Evolutionary conservation across 805 yeast species (phyloP), one percentile per base, ranked within the genome.

Genomic region (Blastobotrys chiropterorum): DNA sequence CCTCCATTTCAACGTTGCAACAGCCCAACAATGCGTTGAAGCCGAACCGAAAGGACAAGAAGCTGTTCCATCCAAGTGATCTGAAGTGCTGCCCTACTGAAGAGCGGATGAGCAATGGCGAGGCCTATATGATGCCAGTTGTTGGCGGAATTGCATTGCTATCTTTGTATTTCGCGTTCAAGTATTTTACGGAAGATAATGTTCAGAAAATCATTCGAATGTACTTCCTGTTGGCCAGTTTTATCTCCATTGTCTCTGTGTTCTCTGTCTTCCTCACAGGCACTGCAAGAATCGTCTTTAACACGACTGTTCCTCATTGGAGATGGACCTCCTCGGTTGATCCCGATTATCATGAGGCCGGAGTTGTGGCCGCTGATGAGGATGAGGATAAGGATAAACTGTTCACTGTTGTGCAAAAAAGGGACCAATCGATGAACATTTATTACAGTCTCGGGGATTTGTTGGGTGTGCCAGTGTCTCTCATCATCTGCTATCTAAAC

Each of bases 101-200:
- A 38, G 50, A 49, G 42, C 16, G 55, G 46, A 54, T 64, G 5
- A 17, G 51, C 16, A 67, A 61, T 17, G 63, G 59, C 47, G 68
- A 63, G 45, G 82, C 76, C 0, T 40, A 72, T 3, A 15, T 65
- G 2, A 58, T 78, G 61, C 85, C 85, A 0, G 51, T 80, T 3
- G 13, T 72, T 4, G 76, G 78, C 3, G 75, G 76, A 5, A 48
- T 56, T 16, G 60, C 58, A n/a, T 63, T 81, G 41, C 53, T 66
- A 30, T 68, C 70, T 0, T 50, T 79, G 39, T 72, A 76, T 58
- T 69, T 66, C 50, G 61, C 62, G 3, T 47, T 76, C 46, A 68
- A 68, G 50, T 61, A 64, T 39, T 56, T 70, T 46, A 67, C 70
- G 51, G 56, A 55, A 7, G 68, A 64, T 3, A 56, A 53, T 7